Percentiles rank a stretch among this genome's conserved stretches.
Conservation (phyloP, 331 rosid genomes). For the Phaseolus coccineus region DNA sequence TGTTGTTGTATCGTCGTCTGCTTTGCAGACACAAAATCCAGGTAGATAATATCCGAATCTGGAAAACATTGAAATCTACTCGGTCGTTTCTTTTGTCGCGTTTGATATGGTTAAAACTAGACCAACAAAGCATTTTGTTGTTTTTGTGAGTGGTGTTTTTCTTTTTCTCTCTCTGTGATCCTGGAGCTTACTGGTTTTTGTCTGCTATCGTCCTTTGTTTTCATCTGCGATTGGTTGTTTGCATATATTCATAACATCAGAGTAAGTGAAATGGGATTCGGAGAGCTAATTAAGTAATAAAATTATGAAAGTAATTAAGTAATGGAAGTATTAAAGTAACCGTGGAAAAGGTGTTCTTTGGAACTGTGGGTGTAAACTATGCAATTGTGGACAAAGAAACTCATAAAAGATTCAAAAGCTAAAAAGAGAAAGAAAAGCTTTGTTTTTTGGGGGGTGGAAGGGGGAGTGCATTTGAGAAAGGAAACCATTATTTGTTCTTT, state of each 20-base stretch:
- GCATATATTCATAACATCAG: conserved; percentile 20
- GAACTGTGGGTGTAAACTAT: conserved; percentile 49
- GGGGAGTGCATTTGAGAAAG: conserved; percentile 54
- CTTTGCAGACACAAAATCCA: conserved; percentile 62
- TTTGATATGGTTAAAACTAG: conserved; percentile 54
- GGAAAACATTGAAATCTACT: conserved; percentile 40
- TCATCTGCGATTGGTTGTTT: conserved; percentile 42
- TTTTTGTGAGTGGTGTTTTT: conserved; percentile 37
- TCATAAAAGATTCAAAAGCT: conserved; percentile 66
- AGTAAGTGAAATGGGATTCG: conserved; percentile 53
- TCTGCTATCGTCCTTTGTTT: conserved; percentile 70
- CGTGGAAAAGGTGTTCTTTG: conserved; percentile 44
- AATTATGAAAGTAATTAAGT: background rate
- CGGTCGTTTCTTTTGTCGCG: conserved; percentile 56
- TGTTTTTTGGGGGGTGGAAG: conserved; percentile 43
- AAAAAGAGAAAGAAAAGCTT: conserved; percentile 55
- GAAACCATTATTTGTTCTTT: conserved; percentile 64
- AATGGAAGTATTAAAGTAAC: conserved; percentile 32
- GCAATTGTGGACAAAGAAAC: conserved; percentile 56
- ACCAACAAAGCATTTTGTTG: conserved; percentile 42
- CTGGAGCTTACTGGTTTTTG: conserved; percentile 84
- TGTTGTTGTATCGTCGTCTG: conserved; percentile 44
- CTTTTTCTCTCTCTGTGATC: conserved; percentile 40
- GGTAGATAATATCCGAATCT: conserved; percentile 58
- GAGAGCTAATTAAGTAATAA: conserved; percentile 51